Evolutionary conservation across 805 yeast species (phyloP), one percentile per base, ranked within the genome.

Genomic region (Metschnikowia cubensis): DNA sequence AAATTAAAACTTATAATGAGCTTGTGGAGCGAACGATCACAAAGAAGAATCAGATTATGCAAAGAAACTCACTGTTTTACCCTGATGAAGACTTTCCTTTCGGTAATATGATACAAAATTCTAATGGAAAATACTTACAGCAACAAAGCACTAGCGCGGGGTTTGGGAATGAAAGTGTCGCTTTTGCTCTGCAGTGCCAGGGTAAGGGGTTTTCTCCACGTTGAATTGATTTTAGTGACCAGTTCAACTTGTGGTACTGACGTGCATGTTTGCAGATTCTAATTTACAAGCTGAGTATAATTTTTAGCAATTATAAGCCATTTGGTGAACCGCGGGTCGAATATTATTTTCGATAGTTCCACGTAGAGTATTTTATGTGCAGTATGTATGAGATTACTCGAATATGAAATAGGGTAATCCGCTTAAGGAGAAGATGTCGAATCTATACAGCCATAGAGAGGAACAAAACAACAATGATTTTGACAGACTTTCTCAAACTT

Each of bases 1-100:
- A 96, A 15, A 80, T 87, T 47, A 74, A 78, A 38, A 68, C 78
- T 8, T 94, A 89, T 65, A 88, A 87, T 60, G 78, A 80, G 42
- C 67, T 89, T 46, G 75, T 87, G 69, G 88, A 85, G 58, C 74
- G 21, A 18, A 37, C 50, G 6, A 42, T 42, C 13, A 36, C 46
- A 3, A 54, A 51, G 18, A 48, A 44, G 20, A 29, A 36, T 11
- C 52, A 15, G 32, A 45, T 29, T 31, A 3, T n/a, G 4, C 38
- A 40, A 11, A 29, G 15, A n/a, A 35, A 38, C 10, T 25, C 47
- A 13, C 57, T 54, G 18, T 49, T 49, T 31, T 42, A 42, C 31
- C 45, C 45, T 20, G 31, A 29, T 17, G 31, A 20, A 18, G 45
- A 42, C 15, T 42, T 20, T 5, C 37, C 31, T 33, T 14, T 15